Conservation (phyloP, 1,284 basidiomycete species). For the Athelia psychrophila region DNA sequence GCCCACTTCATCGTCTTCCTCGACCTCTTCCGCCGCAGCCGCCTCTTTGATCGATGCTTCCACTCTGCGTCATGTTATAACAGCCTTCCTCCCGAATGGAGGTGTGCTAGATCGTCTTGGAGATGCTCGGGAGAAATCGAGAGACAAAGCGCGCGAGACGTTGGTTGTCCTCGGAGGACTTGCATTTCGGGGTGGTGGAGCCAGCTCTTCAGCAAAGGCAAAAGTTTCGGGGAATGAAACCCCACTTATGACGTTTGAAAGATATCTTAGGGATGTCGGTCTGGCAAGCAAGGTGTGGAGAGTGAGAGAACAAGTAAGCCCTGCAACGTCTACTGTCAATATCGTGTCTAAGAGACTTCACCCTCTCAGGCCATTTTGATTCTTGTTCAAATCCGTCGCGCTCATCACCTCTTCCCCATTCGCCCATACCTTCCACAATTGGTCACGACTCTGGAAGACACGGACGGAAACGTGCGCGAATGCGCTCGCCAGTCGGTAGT, state of each 20-base stretch:
- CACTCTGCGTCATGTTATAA: constrained; percentile 62
- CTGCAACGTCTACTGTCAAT: not conserved
- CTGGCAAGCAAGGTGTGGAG: constrained; percentile 77
- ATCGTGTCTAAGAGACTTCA: too few relatives aligned
- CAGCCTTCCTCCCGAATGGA: constrained; percentile 67
- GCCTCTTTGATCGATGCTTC: constrained; percentile 47
- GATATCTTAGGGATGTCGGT: constrained; percentile 70
- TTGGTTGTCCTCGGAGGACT: constrained; percentile 70
- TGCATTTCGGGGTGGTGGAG: constrained; percentile 56
- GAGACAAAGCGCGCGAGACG: constrained; percentile 74
- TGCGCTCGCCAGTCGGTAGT: constrained; percentile 80
- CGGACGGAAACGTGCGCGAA: constrained; percentile 87
- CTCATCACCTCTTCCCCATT: constrained; percentile 75
- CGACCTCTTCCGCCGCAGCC: constrained; percentile 41
- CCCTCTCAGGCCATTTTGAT: constrained; percentile 54
- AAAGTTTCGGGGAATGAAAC: constrained; percentile 75
- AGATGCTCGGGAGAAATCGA: constrained; percentile 69
- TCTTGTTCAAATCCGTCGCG: constrained; percentile 65
- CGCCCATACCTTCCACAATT: constrained; percentile 79
- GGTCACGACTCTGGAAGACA: constrained; percentile 86
- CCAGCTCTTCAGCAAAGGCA: constrained; percentile 41
- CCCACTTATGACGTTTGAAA: constrained; percentile 75
- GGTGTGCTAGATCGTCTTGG: constrained; percentile 82
- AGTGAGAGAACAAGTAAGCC: constrained; percentile 79
- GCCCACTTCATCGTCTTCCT: constrained; percentile 45